Evolutionary conservation across 306 rosid genomes (phyloP).

Genomic region (cucumber (Cucumis sativus)): Cucumber_9930_V3 NC_026655.2:316501-317000

Average conservation of each 20-base stretch:
- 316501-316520: neutral
- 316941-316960: too few species aligned
- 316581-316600: slow-evolving; percentile 58
- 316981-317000: neutral
- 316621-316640: slow-evolving; percentile 40
- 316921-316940: too few species aligned
- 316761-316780: slow-evolving; percentile 9
- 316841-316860: neutral
- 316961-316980: too few species aligned
- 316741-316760: neutral
- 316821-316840: neutral
- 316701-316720: neutral
- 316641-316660: slow-evolving; percentile 63
- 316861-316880: neutral
- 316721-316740: neutral
- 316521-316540: slow-evolving; percentile 30
- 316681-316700: slow-evolving; percentile 33
- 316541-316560: slow-evolving; percentile 50
- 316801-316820: neutral
- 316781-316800: neutral
- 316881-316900: too few species aligned
- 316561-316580: slow-evolving; percentile 31
- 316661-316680: slow-evolving; percentile 75
- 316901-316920: too few species aligned
- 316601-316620: slow-evolving; percentile 62